Evolutionary conservation across 371 early-diverging fungal genomes (phyloP), one percentile per base, ranked within the genome.

Genomic region (Mucor irregularis): DNA sequence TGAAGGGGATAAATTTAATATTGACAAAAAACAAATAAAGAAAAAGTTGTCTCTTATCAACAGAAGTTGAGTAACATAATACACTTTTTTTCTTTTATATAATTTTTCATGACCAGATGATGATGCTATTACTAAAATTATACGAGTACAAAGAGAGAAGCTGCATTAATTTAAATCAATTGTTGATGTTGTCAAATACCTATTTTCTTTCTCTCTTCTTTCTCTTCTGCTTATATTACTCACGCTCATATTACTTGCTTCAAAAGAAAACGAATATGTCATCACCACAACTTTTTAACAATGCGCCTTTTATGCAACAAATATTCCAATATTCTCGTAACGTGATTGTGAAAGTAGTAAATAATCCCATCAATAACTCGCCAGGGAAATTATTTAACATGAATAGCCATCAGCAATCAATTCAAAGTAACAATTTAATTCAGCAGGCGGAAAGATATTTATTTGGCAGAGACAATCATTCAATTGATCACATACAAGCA

Each of bases 381-480:
- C 5, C 7, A 38, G 28, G 26, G n/a, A 16, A 21, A 38, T 22
- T 39, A 11, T 26, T 19, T 29, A 16, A 11, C 30, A 29, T 13
- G n/a, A 14, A 13, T 1, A 33, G 25, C 2, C 14, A 11, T 26
- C 17, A 10, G 13, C 26, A 9, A 14, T 13, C 37, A 16, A 37
- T 28, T 10, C 16, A 24, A 5, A 9, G 26, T 25, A 28, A 19
- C 28, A 50, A 28, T 39, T 16, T 78, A 33, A 73, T 76, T 30
- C 62, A 76, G 26, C 69, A 65, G 24, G 86, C 68, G 25, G 76
- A 80, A 45, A 66, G 71, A 2, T 64, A 74, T 47, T 69, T 85
- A 26, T 84, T 80, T 64, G 95, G 93, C 28, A 70, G 80, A 26
- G 54, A 65, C 29, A 70, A 71, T 24, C 53, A 69, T 10, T 45